These are phyloP conservation scores for Pseudonitzschia pungens DNA, from an alignment of 108 stramenopile species.

Conservation along the genomic window DNA sequence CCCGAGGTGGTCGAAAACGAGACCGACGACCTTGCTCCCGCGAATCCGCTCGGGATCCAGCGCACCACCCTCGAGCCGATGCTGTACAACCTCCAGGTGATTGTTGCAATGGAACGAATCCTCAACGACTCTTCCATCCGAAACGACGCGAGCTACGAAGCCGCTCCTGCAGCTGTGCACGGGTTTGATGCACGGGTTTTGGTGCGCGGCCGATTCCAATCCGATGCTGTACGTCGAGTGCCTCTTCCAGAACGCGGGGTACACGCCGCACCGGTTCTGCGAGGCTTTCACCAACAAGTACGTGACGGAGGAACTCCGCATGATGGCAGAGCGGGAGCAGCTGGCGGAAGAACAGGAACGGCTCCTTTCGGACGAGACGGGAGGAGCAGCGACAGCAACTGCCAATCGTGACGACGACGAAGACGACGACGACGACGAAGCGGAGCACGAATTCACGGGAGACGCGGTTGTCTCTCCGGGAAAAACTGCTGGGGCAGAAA, in stretches of 20 bases:
- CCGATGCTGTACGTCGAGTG: conserved; percentile 81
- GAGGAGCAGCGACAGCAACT: too few species aligned
- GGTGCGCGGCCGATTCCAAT: conserved; percentile 59
- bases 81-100: conserved; percentile 78
- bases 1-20: conserved; percentile 36
- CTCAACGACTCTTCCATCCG: conserved; percentile 65
- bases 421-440: conserved; percentile 43
- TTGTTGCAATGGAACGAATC: conserved; percentile 64
- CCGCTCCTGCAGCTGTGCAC: conserved; percentile 58
- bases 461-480: conserved; percentile 14
- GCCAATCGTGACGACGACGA: conserved; percentile 8
- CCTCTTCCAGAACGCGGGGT: conserved; percentile 67
- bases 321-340: conserved; percentile 78
- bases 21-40: too few species aligned
- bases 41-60: conserved; percentile 47
- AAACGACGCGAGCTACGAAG: conserved; percentile 46
- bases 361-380: background rate
- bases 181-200: conserved; percentile 68
- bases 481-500: too few species aligned
- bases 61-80: conserved; percentile 80
- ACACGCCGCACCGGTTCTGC: conserved; percentile 75
- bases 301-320: conserved; percentile 79
- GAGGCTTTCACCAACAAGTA: conserved; percentile 72
- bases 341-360: conserved; percentile 56
- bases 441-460: conserved; percentile 58